Base-by-base conservation (phyloP, 2,329 filamentous ascomycete species). In the Monilinia aucupariae region DNA sequence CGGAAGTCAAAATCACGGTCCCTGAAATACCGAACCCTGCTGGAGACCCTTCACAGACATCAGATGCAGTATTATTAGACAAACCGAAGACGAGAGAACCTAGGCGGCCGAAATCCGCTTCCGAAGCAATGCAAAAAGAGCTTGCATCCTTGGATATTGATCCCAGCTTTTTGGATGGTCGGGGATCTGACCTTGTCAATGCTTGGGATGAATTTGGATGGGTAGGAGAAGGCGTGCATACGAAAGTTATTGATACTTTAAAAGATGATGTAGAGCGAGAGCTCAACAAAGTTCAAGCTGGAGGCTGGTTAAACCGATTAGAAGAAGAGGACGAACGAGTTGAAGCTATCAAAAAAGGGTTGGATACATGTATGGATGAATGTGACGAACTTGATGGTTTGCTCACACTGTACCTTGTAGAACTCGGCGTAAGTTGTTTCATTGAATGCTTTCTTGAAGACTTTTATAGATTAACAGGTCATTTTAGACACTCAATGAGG, bases 321-420 rank as follows among this genome's bases (percentile, higher is more conserved):
- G 80, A 93, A 68, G 90, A 94, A 68, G 92, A 96, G 71, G 93
- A 97, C 73, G 92, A 94, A 66, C 85, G 93, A 64, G 89, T 97
- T 2, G 88, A 91, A 64, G 89, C 90, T 32, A 91, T 99, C 69
- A 92, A 93, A 70, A 84, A 80, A 63, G 86, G 96, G 61, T 87
- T 99, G 61, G 93, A 99, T 73, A 82, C 88, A 67, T 90, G 92
- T n/a, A 92, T 99, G 70, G 84, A 87, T 25, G 94, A 99, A 77
- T 97, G 94, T 71, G 96, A 99, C 70, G 93, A 97, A 77, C 80
- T 99, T 64, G 94, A 99, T 74, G 96, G 96, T 64, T 81, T 99
- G 47, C 79, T 99, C 59, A 99, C 94, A 0, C 78, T 99, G 41
- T 99, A 99, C 75, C 91, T 90, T 53, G 94, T 97, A 32, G 94